A percentile compares a stretch with the other conserved stretches of the same genome.
These are phyloP conservation scores for Cryphonectria parasitica DNA, from an alignment of 2,329 filamentous ascomycete genomes.

Conservation along the genomic window DNA sequence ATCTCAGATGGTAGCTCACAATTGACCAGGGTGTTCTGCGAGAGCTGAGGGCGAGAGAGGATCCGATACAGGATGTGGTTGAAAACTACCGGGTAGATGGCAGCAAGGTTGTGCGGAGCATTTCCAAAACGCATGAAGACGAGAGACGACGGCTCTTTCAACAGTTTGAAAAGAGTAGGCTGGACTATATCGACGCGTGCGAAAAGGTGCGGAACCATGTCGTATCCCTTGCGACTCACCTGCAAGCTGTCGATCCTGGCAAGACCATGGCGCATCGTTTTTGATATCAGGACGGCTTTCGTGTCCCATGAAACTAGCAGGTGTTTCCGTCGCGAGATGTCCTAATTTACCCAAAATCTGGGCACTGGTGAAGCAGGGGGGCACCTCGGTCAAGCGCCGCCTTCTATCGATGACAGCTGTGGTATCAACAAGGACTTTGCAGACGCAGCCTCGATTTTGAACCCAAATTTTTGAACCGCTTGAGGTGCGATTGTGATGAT, in stretches of 20 bases:
- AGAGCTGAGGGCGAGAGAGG: conserved; percentile 20
- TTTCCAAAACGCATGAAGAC: conserved; percentile 7
- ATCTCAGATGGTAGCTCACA: background rate
- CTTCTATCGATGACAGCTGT: background rate
- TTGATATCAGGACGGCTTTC: background rate
- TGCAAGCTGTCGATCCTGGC: conserved; percentile 9
- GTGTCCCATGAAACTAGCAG: background rate
- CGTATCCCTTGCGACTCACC: background rate
- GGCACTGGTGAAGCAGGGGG: background rate
- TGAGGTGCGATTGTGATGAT: background rate
- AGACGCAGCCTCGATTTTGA: background rate
- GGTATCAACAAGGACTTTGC: background rate
- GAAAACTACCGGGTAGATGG: conserved; percentile 17
- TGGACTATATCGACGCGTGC: conserved; percentile 4
- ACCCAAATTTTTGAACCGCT: background rate
- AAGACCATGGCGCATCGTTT: background rate
- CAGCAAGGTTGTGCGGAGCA: conserved; percentile 12
- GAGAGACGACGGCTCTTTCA: conserved; percentile 11
- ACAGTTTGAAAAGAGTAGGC: conserved; percentile 17
- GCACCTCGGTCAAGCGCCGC: background rate
- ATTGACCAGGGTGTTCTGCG: conserved; percentile 19
- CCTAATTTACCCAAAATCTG: background rate
- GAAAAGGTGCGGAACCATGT: conserved; percentile 1
- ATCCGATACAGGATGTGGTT: conserved; percentile 17
- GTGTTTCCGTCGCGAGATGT: background rate